These are phyloP conservation scores for Emmonsia crescens DNA, from an alignment of 2,329 filamentous ascomycete species.

Conservation along the genomic window DNA sequence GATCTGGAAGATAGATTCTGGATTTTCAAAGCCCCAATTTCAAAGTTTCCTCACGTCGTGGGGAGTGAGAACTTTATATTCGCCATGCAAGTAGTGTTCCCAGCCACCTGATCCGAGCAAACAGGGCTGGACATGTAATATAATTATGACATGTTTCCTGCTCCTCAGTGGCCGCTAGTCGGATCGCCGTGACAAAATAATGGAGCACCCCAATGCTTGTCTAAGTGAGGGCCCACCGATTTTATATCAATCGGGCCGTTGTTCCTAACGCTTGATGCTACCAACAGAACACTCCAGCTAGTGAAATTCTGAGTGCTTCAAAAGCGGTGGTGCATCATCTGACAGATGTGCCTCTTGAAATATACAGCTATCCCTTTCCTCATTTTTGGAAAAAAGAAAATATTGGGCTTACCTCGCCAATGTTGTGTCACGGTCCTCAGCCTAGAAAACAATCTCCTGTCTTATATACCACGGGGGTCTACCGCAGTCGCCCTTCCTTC, in stretches of 20 bases:
- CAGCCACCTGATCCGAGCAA: neutral
- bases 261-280: neutral
- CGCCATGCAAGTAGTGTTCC: neutral
- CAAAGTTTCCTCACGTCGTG: neutral
- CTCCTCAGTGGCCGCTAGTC: neutral
- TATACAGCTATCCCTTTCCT: neutral
- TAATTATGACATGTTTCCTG: neutral
- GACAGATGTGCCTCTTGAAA: neutral
- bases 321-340: neutral
- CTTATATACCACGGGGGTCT: neutral
- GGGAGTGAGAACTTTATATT: neutral
- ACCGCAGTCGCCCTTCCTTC: neutral
- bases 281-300: neutral
- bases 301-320: neutral
- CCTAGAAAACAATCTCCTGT: neutral
- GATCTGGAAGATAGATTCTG: too few species aligned
- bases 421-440: neutral
- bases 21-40: neutral
- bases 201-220: neutral
- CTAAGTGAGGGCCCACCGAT: neutral
- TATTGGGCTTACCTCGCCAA: neutral
- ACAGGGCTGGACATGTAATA: neutral
- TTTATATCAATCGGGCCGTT: neutral
- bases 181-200: neutral
- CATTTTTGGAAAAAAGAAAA: neutral